A percentile compares a stretch with the other conserved stretches of the same genome.
These are phyloP conservation scores for Taiwanofungus camphoratus DNA, from an alignment of 1,284 basidiomycete species.

Conservation along the genomic window DNA sequence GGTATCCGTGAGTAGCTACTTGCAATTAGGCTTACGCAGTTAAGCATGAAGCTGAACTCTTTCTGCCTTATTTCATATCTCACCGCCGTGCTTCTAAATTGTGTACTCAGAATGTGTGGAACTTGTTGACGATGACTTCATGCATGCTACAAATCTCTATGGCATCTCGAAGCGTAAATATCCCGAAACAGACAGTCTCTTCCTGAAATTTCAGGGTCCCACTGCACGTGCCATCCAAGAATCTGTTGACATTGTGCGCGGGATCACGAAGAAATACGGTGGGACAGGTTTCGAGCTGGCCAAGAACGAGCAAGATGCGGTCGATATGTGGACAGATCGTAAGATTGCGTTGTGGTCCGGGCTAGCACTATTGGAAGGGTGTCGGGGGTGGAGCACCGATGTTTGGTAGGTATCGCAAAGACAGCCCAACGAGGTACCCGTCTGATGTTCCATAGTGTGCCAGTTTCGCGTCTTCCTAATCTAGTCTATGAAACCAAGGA, in stretches of 20 bases:
- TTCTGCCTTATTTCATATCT: too few relatives aligned
- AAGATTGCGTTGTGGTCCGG: conserved; percentile 80
- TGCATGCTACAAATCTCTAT: conserved; percentile 64
- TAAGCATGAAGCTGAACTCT: too few relatives aligned
- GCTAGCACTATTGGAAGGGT: conserved; percentile 59
- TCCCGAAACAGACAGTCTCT: conserved; percentile 69
- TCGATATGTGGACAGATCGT: conserved; percentile 77
- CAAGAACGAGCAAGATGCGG: conserved; percentile 60
- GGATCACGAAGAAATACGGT: conserved; percentile 59
- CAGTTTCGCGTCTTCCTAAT: conserved; percentile 72
- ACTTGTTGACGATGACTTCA: conserved; percentile 67
- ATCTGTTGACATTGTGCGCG: conserved; percentile 52
- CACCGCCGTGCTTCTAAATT: background rate
- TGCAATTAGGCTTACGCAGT: background rate
- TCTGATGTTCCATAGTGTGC: conserved; percentile 37
- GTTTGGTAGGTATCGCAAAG: conserved; percentile 56
- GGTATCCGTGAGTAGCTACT: conserved; percentile 51
- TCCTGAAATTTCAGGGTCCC: conserved; percentile 85
- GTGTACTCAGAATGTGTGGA: conserved; percentile 57
- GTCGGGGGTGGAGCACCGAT: conserved; percentile 76
- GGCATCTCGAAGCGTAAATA: conserved; percentile 55
- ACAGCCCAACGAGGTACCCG: background rate
- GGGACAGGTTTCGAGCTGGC: conserved; percentile 71
- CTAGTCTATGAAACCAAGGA: conserved; percentile 73
- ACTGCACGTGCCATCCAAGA: conserved; percentile 56